phyloP scores from a whole-genome alignment of 2,329 filamentous ascomycete genomes.

The Achaetomium macrosporum region DNA sequence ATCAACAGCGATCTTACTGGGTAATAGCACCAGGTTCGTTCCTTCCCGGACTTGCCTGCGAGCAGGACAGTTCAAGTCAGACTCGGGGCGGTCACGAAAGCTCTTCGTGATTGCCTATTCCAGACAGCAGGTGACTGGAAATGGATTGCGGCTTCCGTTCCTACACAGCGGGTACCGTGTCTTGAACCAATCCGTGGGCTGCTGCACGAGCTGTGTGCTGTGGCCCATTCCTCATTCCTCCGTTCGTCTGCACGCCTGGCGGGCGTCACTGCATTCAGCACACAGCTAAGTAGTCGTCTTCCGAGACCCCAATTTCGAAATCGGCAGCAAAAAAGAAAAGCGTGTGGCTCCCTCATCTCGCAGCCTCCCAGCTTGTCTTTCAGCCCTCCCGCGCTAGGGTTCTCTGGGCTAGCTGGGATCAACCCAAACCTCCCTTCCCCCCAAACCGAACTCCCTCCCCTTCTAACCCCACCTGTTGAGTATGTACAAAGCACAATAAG shows the following conservation, averaged over 20 bases:
- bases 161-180: neutral
- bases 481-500: constrained; percentile 9
- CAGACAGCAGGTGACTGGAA: neutral
- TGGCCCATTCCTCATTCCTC: neutral
- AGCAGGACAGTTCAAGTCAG: too few relatives aligned
- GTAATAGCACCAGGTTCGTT: neutral
- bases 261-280: constrained; percentile 2
- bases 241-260: constrained; percentile 1
- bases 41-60: neutral
- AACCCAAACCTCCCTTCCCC: constrained; percentile 9
- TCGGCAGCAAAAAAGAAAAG: constrained; percentile 11
- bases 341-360: constrained; percentile 17
- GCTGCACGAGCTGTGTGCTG: neutral
- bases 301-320: constrained; percentile 16
- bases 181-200: neutral
- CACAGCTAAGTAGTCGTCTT: constrained; percentile 3
- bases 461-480: neutral
- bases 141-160: neutral
- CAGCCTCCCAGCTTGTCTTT: constrained; percentile 19
- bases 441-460: constrained; percentile 1
- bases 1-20: neutral
- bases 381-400: constrained; percentile 26
- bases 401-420: constrained; percentile 15
- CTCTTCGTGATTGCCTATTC: neutral
- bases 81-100: neutral